These are phyloP conservation scores for Agrocybe chaxingu DNA, from an alignment of 768 basidiomycete species.

Conservation along the genomic window DNA sequence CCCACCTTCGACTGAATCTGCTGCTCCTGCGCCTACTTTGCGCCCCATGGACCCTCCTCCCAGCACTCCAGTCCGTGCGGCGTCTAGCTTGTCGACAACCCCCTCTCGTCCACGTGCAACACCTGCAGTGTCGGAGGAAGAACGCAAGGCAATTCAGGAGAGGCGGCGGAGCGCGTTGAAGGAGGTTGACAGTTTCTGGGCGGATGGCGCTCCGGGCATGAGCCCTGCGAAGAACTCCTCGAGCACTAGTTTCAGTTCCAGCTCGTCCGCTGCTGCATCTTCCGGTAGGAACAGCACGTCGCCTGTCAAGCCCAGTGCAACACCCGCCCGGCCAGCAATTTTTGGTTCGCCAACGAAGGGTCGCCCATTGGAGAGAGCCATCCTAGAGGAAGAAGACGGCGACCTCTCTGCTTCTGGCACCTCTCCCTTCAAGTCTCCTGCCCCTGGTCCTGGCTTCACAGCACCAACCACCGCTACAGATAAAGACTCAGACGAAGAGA, in stretches of 20 bases:
- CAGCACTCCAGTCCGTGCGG: background rate
- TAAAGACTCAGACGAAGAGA: slow-evolving; percentile 28
- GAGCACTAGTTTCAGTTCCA: slow-evolving; percentile 8
- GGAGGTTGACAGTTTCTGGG: slow-evolving; percentile 44
- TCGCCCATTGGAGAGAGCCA: slow-evolving; percentile 11
- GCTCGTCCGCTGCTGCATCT: background rate
- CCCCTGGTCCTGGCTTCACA: background rate
- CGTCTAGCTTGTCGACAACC: background rate
- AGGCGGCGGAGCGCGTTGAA: slow-evolving; percentile 57
- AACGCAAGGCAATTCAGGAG: slow-evolving; percentile 59
- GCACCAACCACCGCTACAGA: background rate
- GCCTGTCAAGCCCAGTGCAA: slow-evolving; percentile 12
- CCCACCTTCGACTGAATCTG: slow-evolving; percentile 19
- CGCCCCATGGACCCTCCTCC: slow-evolving; percentile 4
- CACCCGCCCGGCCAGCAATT: slow-evolving; percentile 1
- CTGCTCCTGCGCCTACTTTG: background rate
- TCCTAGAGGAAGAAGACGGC: slow-evolving; percentile 12
- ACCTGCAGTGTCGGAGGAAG: slow-evolving; percentile 38
- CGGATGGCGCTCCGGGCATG: slow-evolving; percentile 53
- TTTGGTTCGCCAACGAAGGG: slow-evolving; percentile 18
- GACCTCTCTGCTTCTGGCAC: too few species aligned
- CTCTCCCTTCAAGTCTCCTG: too few species aligned
- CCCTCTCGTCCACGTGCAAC: slow-evolving; percentile 6
- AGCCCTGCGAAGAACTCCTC: slow-evolving; percentile 23
- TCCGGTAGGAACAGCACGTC: slow-evolving; percentile 2